Evolutionary conservation across 805 yeast genomes (phyloP).

Genomic region (Teunomyces lycoperdinae): DNA sequence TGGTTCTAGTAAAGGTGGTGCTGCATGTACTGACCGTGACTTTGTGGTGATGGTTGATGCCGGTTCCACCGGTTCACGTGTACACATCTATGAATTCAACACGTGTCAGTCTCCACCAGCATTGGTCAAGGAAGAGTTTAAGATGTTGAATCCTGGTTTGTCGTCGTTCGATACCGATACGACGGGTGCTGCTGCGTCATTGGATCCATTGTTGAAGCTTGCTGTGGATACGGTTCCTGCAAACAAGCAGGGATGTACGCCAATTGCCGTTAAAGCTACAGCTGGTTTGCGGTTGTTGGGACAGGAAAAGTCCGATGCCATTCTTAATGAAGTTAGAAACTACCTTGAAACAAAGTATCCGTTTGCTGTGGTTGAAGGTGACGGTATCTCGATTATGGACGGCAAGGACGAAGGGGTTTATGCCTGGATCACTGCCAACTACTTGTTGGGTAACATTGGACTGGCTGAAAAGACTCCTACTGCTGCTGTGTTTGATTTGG

Average conservation of each 20-base stretch:
- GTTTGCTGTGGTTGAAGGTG: conserved; percentile 83
- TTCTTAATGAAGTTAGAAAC: conserved; percentile 69
- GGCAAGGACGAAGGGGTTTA: conserved; percentile 97
- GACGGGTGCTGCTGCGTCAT: conserved; percentile 81
- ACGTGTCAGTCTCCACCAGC: conserved; percentile 82
- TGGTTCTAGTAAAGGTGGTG: neutral
- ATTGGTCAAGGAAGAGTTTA: conserved; percentile 73
- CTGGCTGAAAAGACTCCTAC: conserved; percentile 72
- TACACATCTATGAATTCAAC: conserved; percentile 90
- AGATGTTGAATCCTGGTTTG: conserved; percentile 91
- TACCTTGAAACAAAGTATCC: conserved; percentile 83
- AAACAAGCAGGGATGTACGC: conserved; percentile 74
- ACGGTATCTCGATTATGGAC: conserved; percentile 90
- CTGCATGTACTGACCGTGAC: conserved; percentile 42
- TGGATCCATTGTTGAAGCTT: conserved; percentile 73
- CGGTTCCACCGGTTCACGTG: conserved; percentile 95
- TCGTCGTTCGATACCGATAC: conserved; percentile 81
- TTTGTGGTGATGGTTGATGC: conserved; percentile 96
- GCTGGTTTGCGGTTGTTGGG: conserved; percentile 93
- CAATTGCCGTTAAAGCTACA: conserved; percentile 95
- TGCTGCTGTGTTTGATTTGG: conserved; percentile 95
- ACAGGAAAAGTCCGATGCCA: conserved; percentile 63
- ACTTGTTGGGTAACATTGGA: conserved; percentile 90
- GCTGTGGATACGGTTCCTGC: conserved; percentile 81
- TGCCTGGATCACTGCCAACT: conserved; percentile 98